A percentile compares a stretch with the other conserved stretches of the same genome.
phyloP scores from a whole-genome alignment of 2,329 filamentous ascomycete species.

The Pseudocercospora eumusae region DNA sequence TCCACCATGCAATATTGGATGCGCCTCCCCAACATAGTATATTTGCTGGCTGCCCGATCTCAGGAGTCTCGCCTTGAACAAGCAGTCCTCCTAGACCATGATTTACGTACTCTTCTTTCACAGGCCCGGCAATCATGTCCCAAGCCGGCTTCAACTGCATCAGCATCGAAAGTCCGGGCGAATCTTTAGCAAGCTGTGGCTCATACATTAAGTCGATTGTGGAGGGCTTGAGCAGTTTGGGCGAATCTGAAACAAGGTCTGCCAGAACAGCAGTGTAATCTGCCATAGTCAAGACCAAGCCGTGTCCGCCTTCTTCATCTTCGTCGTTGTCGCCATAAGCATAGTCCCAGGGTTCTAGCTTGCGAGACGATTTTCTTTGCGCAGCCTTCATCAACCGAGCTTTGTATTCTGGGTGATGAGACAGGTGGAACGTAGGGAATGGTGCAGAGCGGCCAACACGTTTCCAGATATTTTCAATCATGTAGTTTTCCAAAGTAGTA shows the following conservation, averaged over 20 bases:
- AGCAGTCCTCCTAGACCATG: slow-evolving; percentile 18
- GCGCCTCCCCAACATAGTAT: slow-evolving; percentile 21
- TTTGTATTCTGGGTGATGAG: slow-evolving; percentile 18
- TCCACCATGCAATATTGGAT: slow-evolving; percentile 21
- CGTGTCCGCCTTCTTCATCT: slow-evolving; percentile 16
- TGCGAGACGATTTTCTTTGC: slow-evolving; percentile 6
- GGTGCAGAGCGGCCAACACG: slow-evolving; percentile 42
- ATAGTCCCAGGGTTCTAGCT: neutral
- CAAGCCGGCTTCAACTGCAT: slow-evolving; percentile 13
- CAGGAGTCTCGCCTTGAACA: slow-evolving; percentile 1
- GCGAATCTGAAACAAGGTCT: slow-evolving; percentile 51
- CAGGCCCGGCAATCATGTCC: slow-evolving; percentile 16
- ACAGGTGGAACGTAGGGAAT: slow-evolving; percentile 29
- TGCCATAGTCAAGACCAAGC: slow-evolving; percentile 9
- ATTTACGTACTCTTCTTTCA: slow-evolving; percentile 18
- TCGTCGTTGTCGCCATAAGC: slow-evolving; percentile 11
- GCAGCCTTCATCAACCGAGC: slow-evolving; percentile 15
- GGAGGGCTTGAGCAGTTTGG: slow-evolving; percentile 45
- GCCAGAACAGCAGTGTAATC: slow-evolving; percentile 49
- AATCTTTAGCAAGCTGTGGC: slow-evolving; percentile 44
- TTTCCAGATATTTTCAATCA: slow-evolving; percentile 46
- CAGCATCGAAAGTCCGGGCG: slow-evolving; percentile 7
- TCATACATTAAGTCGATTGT: slow-evolving; percentile 49
- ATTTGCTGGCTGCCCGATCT: slow-evolving; percentile 16
- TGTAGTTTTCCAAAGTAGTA: slow-evolving; percentile 42